Evolutionary conservation across 805 yeast species (phyloP).

Genomic region (Metschnikowia noctiluminum): DNA sequence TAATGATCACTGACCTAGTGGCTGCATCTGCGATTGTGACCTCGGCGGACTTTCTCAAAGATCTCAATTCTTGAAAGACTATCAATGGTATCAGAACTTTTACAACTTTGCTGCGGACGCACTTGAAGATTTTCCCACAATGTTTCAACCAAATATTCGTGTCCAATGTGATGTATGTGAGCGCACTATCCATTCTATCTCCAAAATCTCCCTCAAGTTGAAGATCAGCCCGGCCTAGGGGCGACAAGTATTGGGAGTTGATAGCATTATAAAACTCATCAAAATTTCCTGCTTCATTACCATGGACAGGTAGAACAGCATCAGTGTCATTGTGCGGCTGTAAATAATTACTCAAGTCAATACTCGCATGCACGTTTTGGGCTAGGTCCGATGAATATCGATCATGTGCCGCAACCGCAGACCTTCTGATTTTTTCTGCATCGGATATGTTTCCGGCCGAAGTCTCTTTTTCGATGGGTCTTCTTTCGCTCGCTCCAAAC

Average conservation of each 20-base stretch:
- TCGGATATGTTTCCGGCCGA: slow-evolving; percentile 11
- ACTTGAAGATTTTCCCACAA: slow-evolving; percentile 71
- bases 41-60: slow-evolving; percentile 67
- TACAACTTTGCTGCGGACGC: slow-evolving; percentile 57
- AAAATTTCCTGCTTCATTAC: slow-evolving; percentile 7
- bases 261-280: slow-evolving; percentile 26
- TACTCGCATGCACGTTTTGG: not conserved
- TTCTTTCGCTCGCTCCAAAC: slow-evolving; percentile 12
- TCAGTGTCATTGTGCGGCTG: slow-evolving; percentile 8
- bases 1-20: slow-evolving; percentile 71
- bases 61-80: slow-evolving; percentile 73
- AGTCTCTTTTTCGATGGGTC: slow-evolving; percentile 20
- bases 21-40: slow-evolving; percentile 76
- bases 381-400: too few relatives aligned
- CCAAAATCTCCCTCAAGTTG: slow-evolving; percentile 50
- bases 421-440: too few relatives aligned
- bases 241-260: slow-evolving; percentile 20
- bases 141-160: slow-evolving; percentile 81
- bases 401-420: too few relatives aligned
- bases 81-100: slow-evolving; percentile 66
- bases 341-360: slow-evolving; percentile 8
- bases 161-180: slow-evolving; percentile 63
- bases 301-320: slow-evolving; percentile 4
- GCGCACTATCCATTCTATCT: slow-evolving; percentile 51
- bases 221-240: slow-evolving; percentile 9